Percentiles rank a stretch among this genome's conserved stretches.
Conservation (phyloP, 164 flowering plant species). For the Berberis thunbergii region DNA sequence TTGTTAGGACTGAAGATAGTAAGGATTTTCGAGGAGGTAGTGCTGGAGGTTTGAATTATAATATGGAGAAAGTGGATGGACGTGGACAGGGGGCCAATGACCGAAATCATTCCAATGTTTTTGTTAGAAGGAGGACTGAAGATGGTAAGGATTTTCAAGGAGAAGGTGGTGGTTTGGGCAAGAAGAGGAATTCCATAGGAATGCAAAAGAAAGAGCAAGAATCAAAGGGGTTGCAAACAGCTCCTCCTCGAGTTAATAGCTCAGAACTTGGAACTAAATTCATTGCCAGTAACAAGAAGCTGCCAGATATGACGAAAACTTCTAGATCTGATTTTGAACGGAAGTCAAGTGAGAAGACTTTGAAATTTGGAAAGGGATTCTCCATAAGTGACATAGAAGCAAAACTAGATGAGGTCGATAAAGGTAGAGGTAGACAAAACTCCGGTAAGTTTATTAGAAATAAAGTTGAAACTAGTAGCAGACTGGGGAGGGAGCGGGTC, state of each 20-base stretch:
- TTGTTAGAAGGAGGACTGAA: not conserved
- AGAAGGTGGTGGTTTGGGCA: not conserved
- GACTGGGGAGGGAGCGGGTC: not conserved
- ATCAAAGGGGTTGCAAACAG: slow-evolving; percentile 1
- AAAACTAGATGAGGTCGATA: not conserved
- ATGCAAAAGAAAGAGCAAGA: slow-evolving; percentile 6
- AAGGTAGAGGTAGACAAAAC: not conserved
- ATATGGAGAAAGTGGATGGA: too few relatives aligned
- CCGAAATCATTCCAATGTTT: not conserved
- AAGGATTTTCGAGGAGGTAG: too few relatives aligned
- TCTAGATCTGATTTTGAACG: not conserved
- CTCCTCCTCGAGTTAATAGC: not conserved
- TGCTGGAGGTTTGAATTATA: too few relatives aligned
- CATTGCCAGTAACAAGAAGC: not conserved
- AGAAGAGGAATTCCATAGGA: not conserved
- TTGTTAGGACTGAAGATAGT: too few relatives aligned
- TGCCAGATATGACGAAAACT: not conserved
- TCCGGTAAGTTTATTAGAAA: not conserved
- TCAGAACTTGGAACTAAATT: not conserved
- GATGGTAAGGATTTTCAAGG: slow-evolving; percentile 3
- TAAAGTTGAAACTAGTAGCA: slow-evolving; percentile 2
- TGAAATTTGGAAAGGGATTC: not conserved
- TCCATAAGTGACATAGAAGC: not conserved
- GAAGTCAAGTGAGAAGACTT: not conserved
- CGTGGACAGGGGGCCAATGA: not conserved